phyloP scores from a whole-genome alignment of 345 rosid species.

The Salix caprea region DNA sequence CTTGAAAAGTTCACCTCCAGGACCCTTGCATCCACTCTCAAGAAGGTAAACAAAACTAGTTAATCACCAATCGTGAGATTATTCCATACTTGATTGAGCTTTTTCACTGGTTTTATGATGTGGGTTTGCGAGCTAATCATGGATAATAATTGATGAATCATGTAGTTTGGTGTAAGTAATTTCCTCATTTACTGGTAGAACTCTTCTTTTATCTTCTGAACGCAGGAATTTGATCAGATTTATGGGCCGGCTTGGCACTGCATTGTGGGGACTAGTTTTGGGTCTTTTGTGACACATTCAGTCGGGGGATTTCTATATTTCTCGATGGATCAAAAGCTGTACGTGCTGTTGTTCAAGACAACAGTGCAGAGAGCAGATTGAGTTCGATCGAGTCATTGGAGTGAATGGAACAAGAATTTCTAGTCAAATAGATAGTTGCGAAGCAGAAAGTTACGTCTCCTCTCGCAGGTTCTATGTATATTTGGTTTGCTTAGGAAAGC shows the following conservation, averaged over 20 bases:
- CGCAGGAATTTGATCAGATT: conserved; percentile 56
- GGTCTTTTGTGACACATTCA: conserved; percentile 59
- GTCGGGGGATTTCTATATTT: conserved; percentile 60
- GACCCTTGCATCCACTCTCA: conserved; percentile 58
- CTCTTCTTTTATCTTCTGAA: too few relatives aligned
- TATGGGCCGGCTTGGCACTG: conserved; percentile 72
- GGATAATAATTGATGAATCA: background rate
- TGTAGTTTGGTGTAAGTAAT: background rate
- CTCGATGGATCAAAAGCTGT: conserved; percentile 52
- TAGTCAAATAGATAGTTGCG: conserved; percentile 1
- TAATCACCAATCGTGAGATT: background rate
- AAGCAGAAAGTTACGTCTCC: background rate
- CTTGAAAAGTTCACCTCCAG: conserved; percentile 66
- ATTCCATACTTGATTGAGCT: background rate
- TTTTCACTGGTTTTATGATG: background rate
- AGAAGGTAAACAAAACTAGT: conserved; percentile 39
- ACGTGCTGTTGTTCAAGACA: conserved; percentile 55
- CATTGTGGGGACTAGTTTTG: conserved; percentile 59
- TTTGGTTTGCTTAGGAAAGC: conserved; percentile 14
- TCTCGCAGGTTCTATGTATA: conserved; percentile 21
- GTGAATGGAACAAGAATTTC: conserved; percentile 2
- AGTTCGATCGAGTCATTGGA: conserved; percentile 25
- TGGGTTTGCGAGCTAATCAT: background rate
- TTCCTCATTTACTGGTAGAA: background rate
- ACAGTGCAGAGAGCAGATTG: conserved; percentile 53